These are phyloP conservation scores for Camptophora hylomeconis DNA, from an alignment of 2,329 filamentous ascomycete genomes.

Conservation along the genomic window DNA sequence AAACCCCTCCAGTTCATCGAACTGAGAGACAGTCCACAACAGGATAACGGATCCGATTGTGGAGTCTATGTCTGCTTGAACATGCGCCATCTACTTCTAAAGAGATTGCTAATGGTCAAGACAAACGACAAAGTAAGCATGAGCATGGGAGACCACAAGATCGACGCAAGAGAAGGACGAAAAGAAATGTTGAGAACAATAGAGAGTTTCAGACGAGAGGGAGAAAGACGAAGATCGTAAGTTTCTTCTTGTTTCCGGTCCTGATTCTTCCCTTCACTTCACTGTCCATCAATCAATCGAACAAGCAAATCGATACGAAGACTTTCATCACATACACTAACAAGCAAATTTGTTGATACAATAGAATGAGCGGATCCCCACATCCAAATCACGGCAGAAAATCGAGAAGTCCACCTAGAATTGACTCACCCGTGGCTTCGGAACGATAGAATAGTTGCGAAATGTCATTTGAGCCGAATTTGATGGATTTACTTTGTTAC, in stretches of 20 bases:
- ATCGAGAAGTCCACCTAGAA: slow-evolving; percentile 18
- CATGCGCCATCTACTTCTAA: slow-evolving; percentile 87
- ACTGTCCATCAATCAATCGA: slow-evolving; percentile 1
- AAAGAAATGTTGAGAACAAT: slow-evolving; percentile 90
- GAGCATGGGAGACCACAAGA: slow-evolving; percentile 74
- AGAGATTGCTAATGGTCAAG: slow-evolving; percentile 65
- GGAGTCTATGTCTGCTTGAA: slow-evolving; percentile 91
- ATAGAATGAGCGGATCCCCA: slow-evolving; percentile 15
- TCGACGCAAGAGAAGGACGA: slow-evolving; percentile 66
- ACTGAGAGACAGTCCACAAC: slow-evolving; percentile 73
- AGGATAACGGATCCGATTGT: slow-evolving; percentile 86
- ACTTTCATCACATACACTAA: too few species aligned
- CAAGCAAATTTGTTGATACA: too few species aligned
- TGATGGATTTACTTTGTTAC: too few species aligned
- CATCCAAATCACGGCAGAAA: slow-evolving; percentile 14
- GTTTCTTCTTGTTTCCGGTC: slow-evolving; percentile 25
- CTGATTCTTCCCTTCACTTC: slow-evolving; percentile 2
- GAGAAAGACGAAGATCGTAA: slow-evolving; percentile 69
- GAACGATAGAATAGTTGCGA: too few species aligned
- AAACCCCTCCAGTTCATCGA: slow-evolving; percentile 59
- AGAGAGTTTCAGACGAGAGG: slow-evolving; percentile 74
- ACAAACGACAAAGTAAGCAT: slow-evolving; percentile 81
- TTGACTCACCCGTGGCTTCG: slow-evolving; percentile 14
- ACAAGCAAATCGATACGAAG: too few species aligned
- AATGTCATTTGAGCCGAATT: too few species aligned